Evolutionary conservation across 768 basidiomycete genomes (phyloP).

Genomic region (Hemileccinum impolitum): DNA sequence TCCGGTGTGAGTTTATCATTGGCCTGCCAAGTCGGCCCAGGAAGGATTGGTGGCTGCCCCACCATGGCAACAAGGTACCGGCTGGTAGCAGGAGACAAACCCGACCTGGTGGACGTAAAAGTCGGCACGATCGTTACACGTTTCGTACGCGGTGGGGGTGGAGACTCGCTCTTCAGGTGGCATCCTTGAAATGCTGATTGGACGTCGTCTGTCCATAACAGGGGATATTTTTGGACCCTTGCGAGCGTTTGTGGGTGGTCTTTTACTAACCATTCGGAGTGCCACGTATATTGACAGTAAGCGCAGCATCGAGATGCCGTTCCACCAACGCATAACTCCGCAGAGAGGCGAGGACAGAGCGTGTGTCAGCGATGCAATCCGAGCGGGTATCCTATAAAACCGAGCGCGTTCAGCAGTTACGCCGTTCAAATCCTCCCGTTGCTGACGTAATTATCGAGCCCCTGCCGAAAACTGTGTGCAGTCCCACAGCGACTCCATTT

Average conservation of each 20-base stretch:
- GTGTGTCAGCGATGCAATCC: slow-evolving; percentile 3
- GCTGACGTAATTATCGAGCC: slow-evolving; percentile 19
- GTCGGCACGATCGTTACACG: neutral
- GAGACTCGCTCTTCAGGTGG: neutral
- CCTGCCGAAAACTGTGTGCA: neutral
- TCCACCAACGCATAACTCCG: slow-evolving; percentile 10
- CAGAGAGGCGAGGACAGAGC: slow-evolving; percentile 12
- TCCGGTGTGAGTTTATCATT: slow-evolving; percentile 1
- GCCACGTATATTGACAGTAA: neutral
- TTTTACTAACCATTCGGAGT: neutral
- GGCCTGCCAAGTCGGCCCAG: neutral
- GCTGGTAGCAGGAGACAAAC: neutral
- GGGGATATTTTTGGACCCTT: neutral
- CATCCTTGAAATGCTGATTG: too few relatives aligned
- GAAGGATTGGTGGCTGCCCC: neutral
- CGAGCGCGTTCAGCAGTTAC: neutral
- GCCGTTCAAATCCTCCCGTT: neutral
- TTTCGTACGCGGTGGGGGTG: slow-evolving; percentile 10
- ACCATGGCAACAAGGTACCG: neutral
- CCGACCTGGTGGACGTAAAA: slow-evolving; percentile 1
- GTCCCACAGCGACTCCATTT: neutral
- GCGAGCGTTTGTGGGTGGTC: neutral
- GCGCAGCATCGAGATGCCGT: neutral
- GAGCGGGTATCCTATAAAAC: slow-evolving; percentile 8
- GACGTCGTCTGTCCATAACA: neutral